Conservation (phyloP, 352 stramenopile genomes). For the Phytopythium aichiense region DNA sequence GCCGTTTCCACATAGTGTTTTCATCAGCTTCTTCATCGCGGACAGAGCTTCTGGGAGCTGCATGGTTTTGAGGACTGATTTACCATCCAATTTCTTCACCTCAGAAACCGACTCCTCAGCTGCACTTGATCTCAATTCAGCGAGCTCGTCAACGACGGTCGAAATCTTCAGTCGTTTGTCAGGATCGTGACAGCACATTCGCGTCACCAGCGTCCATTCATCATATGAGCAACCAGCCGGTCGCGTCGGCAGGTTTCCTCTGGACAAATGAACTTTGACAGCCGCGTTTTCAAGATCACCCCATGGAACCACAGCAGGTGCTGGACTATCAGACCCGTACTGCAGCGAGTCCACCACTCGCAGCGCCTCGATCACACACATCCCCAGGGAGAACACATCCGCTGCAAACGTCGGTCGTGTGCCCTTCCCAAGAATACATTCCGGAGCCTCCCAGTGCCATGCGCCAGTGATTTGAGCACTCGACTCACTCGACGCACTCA, state of each 20-base stretch:
- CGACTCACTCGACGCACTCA: not conserved
- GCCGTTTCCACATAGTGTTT: not conserved
- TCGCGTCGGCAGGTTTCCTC: not conserved
- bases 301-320: not conserved
- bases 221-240: not conserved
- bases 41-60: not conserved
- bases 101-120: not conserved
- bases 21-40: not conserved
- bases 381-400: conserved; percentile 15
- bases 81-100: too few relatives aligned
- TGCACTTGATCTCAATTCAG: not conserved
- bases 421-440: conserved; percentile 6
- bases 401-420: conserved; percentile 11
- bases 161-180: not conserved
- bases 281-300: not conserved
- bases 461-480: conserved; percentile 13
- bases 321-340: not conserved
- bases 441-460: conserved; percentile 18
- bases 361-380: conserved; percentile 16
- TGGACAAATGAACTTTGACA: not conserved
- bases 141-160: conserved; percentile 2
- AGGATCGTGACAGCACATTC: not conserved
- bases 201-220: not conserved
- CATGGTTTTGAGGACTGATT: too few relatives aligned
- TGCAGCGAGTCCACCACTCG: not conserved